Conservation (phyloP, 345 rosid genomes). For the Theobroma cacao region DNA sequence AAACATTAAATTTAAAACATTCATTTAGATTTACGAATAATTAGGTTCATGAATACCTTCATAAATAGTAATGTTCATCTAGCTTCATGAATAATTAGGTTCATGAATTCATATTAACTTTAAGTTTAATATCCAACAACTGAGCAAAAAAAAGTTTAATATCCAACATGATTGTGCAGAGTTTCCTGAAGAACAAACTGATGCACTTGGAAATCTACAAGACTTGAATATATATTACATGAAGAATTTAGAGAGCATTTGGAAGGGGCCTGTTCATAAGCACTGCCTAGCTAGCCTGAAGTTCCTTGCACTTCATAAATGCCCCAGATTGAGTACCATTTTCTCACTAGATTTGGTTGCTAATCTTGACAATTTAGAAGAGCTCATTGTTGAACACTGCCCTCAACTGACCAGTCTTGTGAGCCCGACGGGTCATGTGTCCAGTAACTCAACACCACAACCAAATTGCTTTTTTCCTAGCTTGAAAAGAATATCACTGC, state of each 20-base stretch:
- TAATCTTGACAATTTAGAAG: neutral
- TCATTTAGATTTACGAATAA: too few species aligned
- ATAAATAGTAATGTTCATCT: too few species aligned
- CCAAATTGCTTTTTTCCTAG: neutral
- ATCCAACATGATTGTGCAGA: conserved; percentile 1
- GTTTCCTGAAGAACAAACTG: neutral
- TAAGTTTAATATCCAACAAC: too few species aligned
- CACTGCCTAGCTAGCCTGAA: neutral
- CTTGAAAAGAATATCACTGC: neutral
- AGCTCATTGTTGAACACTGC: too few species aligned
- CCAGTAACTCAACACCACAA: neutral
- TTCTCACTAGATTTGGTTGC: conserved; percentile 5
- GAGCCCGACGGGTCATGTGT: neutral
- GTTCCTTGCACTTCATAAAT: conserved; percentile 8
- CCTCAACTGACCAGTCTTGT: conserved; percentile 6
- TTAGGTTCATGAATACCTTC: too few species aligned
- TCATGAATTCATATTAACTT: too few species aligned
- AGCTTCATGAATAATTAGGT: too few species aligned
- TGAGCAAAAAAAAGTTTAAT: too few species aligned
- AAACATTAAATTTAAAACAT: too few species aligned
- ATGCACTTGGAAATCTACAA: conserved; percentile 7
- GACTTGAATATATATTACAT: conserved; percentile 12
- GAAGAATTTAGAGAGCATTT: too few species aligned
- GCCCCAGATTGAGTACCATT: neutral
- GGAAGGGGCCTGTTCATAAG: conserved; percentile 19